Percentiles rank a stretch among this genome's conserved stretches.
These are phyloP conservation scores for Tulasnella sp. DNA, from an alignment of 768 basidiomycete genomes.

Conservation along the genomic window DNA sequence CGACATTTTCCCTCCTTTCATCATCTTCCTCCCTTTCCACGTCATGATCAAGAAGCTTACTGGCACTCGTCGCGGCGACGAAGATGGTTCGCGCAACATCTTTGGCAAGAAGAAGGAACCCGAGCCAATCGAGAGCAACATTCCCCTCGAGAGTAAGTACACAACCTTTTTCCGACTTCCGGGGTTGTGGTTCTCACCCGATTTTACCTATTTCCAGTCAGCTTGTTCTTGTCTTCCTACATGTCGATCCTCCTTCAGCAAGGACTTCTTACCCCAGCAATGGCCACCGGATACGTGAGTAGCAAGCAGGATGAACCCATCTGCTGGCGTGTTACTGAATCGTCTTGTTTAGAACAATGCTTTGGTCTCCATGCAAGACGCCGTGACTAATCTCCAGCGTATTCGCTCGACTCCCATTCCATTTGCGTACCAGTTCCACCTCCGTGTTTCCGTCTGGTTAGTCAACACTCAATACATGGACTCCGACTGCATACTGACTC, in stretches of 20 bases:
- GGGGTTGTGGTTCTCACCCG: slow-evolving; percentile 23
- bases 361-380: slow-evolving; percentile 51
- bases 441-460: slow-evolving; percentile 58
- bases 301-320: not conserved
- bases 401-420: slow-evolving; percentile 63
- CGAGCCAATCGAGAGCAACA: slow-evolving; percentile 32
- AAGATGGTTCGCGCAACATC: slow-evolving; percentile 26
- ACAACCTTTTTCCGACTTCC: not conserved
- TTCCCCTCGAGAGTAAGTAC: slow-evolving; percentile 35
- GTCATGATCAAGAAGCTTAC: slow-evolving; percentile 16
- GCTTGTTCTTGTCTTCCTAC: slow-evolving; percentile 53
- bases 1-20: slow-evolving; percentile 52
- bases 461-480: slow-evolving; percentile 19
- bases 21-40: slow-evolving; percentile 48
- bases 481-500: not conserved
- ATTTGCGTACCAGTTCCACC: slow-evolving; percentile 65
- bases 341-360: slow-evolving; percentile 31
- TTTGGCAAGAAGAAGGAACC: slow-evolving; percentile 39
- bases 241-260: slow-evolving; percentile 46
- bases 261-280: slow-evolving; percentile 47
- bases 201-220: slow-evolving; percentile 54
- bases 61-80: slow-evolving; percentile 17
- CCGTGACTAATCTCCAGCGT: slow-evolving; percentile 55
- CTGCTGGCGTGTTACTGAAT: not conserved
- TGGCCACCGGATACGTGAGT: slow-evolving; percentile 48